phyloP scores from a whole-genome alignment of 345 rosid genomes.

The Garcia nutans region DNA sequence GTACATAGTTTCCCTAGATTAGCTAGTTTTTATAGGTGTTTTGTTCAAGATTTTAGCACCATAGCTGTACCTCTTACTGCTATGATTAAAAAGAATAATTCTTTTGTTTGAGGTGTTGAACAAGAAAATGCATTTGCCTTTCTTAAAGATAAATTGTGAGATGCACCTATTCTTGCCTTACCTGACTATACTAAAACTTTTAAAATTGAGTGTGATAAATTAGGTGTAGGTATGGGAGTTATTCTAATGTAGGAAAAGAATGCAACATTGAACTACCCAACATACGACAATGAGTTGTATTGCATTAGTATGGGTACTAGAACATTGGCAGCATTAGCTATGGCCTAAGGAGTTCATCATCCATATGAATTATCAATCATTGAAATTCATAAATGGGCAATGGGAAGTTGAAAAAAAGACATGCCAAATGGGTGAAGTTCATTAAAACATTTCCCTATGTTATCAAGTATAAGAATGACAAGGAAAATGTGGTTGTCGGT shows the following conservation, averaged over 20 bases:
- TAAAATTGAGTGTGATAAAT: not conserved
- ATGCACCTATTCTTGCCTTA: not conserved
- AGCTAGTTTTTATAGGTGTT: not conserved
- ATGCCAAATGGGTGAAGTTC: too few relatives aligned
- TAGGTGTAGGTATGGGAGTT: not conserved
- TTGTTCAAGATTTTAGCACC: not conserved
- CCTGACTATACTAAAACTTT: not conserved
- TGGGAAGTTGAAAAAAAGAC: too few relatives aligned
- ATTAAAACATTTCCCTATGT: too few relatives aligned
- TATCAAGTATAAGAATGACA: too few relatives aligned
- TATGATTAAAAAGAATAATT: not conserved
- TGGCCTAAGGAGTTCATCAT: not conserved
- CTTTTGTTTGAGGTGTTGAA: not conserved
- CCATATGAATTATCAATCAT: not conserved
- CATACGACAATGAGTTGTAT: too few relatives aligned
- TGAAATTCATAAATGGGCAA: not conserved
- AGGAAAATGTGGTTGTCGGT: too few relatives aligned
- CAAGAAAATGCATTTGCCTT: not conserved
- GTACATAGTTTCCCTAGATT: not conserved
- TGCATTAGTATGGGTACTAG: too few relatives aligned
- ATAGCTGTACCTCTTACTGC: not conserved
- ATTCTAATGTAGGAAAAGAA: not conserved
- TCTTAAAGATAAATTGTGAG: not conserved
- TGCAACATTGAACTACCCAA: not conserved
- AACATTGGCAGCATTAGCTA: not conserved